phyloP scores from a whole-genome alignment of 805 yeast genomes.

The Candida maesae region DNA sequence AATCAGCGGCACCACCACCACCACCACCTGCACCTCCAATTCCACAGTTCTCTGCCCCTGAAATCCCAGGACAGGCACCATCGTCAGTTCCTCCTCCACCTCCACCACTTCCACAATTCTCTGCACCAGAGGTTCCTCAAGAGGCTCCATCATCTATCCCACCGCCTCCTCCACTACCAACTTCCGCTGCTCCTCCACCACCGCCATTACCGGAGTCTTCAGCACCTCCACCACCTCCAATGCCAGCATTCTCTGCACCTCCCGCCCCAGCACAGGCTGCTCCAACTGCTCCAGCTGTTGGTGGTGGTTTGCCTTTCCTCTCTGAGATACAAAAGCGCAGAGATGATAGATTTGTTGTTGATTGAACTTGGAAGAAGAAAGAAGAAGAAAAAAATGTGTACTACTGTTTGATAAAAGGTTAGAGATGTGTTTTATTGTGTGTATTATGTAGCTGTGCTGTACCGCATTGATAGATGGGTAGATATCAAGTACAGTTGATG shows the following conservation, averaged over 20 bases:
- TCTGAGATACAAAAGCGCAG: slow-evolving; percentile 48
- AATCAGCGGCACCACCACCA: slow-evolving; percentile 18
- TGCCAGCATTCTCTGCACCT: slow-evolving; percentile 19
- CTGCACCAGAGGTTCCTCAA: slow-evolving; percentile 23
- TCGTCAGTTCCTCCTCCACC: slow-evolving; percentile 30
- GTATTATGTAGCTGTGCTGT: no score
- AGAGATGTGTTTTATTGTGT: neutral
- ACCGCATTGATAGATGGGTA: no score
- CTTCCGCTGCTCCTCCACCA: slow-evolving; percentile 28
- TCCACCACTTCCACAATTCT: slow-evolving; percentile 33
- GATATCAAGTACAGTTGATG: no score
- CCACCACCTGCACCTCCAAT: slow-evolving; percentile 18
- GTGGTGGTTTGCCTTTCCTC: slow-evolving; percentile 45
- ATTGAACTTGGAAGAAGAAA: no score
- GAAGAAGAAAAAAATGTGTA: no score
- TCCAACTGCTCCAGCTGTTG: slow-evolving; percentile 17
- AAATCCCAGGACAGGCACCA: slow-evolving; percentile 1
- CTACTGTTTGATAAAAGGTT: neutral
- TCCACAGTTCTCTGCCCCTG: slow-evolving; percentile 7
- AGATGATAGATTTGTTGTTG: slow-evolving; percentile 44
- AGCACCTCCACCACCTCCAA: slow-evolving; percentile 27
- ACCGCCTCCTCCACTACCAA: slow-evolving; percentile 21
- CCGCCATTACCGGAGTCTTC: slow-evolving; percentile 26
- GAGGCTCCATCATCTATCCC: slow-evolving; percentile 21
- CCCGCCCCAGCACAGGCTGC: slow-evolving; percentile 9